A percentile compares a stretch with the other conserved stretches of the same genome.
phyloP scores from a whole-genome alignment of 2,329 filamentous ascomycete species.

The Dothideomycetidae sp. region DNA sequence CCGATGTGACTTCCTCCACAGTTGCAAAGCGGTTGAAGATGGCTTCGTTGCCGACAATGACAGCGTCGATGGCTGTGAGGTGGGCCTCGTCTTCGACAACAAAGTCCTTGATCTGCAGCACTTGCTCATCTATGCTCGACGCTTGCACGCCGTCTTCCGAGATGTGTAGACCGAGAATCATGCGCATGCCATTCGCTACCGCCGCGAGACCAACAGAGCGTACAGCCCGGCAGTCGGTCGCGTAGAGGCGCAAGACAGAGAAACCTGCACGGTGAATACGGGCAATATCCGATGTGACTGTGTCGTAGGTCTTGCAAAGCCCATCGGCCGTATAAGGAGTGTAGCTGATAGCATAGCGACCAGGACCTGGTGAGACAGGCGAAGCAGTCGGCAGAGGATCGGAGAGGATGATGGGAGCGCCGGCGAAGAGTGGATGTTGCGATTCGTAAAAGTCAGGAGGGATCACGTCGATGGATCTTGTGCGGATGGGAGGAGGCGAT shows the following conservation, averaged over 20 bases:
- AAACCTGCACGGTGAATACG: constrained; percentile 36
- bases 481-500: constrained; percentile 5
- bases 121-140: constrained; percentile 49
- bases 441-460: constrained; percentile 8
- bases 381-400: constrained; percentile 5
- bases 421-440: constrained; percentile 5
- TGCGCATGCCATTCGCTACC: constrained; percentile 50
- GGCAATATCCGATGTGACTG: constrained; percentile 29
- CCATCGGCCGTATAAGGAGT: constrained; percentile 32
- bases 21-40: constrained; percentile 59
- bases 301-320: constrained; percentile 28
- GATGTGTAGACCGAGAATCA: constrained; percentile 84
- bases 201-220: constrained; percentile 58
- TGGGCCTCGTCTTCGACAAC: constrained; percentile 57
- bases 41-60: constrained; percentile 85
- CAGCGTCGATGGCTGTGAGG: constrained; percentile 62
- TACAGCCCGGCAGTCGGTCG: constrained; percentile 76
- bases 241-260: constrained; percentile 67
- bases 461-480: constrained; percentile 4
- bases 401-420: constrained; percentile 7
- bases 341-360: constrained; percentile 21
- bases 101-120: constrained; percentile 45
- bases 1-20: constrained; percentile 45
- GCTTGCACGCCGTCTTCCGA: constrained; percentile 45
- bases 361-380: constrained; percentile 6